These are phyloP conservation scores for Stenocarpella maydis DNA, from an alignment of 2,329 filamentous ascomycete genomes.

Conservation along the genomic window DNA sequence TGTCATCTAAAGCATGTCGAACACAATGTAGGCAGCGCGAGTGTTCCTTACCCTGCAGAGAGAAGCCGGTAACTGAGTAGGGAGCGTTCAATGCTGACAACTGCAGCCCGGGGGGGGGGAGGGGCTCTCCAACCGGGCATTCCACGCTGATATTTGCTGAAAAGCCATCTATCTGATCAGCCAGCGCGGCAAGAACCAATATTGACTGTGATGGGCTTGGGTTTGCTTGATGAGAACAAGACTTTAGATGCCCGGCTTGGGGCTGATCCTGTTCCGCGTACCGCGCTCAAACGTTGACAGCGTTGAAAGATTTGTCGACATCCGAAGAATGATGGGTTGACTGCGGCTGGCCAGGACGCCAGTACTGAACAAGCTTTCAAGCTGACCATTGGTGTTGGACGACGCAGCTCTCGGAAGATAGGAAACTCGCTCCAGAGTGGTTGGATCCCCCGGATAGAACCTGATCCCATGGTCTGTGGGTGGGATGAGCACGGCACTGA, in stretches of 20 bases:
- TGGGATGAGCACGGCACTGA: constrained; percentile 18
- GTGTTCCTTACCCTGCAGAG: neutral
- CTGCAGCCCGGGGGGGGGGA: neutral
- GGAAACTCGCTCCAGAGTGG: constrained; percentile 3
- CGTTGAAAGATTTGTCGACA: constrained; percentile 14
- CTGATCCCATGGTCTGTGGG: neutral
- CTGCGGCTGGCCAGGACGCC: constrained; percentile 2
- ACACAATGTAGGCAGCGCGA: neutral
- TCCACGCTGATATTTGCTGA: neutral
- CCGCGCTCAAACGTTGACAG: constrained; percentile 25
- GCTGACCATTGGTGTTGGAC: neutral
- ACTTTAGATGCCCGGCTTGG: constrained; percentile 14
- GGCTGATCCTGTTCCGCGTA: constrained; percentile 19
- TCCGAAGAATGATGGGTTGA: constrained; percentile 22
- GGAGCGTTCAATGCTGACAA: neutral
- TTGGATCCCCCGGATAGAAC: neutral
- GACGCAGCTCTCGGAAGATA: constrained; percentile 13
- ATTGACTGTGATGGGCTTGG: neutral
- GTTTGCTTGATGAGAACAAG: neutral
- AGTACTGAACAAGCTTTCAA: constrained; percentile 6
- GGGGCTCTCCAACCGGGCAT: neutral
- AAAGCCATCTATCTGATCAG: constrained; percentile 15
- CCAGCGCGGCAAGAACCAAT: neutral
- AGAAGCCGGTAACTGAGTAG: too few relatives aligned
- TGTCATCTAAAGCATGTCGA: neutral